Evolutionary conservation across 2,329 filamentous ascomycete genomes (phyloP).

Genomic region (Talaromyces sp.): DNA sequence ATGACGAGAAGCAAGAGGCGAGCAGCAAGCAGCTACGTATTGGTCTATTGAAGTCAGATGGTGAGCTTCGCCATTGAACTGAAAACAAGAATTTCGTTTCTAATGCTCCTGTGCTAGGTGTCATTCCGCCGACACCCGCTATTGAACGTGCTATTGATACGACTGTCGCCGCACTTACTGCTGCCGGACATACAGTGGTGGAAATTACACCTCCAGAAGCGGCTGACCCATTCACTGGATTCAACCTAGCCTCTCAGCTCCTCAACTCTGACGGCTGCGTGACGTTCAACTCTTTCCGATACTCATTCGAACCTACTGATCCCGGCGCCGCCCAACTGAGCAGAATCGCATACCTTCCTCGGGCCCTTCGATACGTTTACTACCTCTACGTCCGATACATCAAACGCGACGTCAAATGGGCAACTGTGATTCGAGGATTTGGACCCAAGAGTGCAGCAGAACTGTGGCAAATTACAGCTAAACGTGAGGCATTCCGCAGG

Average conservation of each 20-base stretch:
- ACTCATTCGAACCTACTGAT: conserved; percentile 75
- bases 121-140: conserved; percentile 82
- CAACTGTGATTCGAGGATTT: conserved; percentile 70
- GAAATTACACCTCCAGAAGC: conserved; percentile 64
- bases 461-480: conserved; percentile 76
- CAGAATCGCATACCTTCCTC: conserved; percentile 68
- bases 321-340: conserved; percentile 71
- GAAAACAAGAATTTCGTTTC: not conserved
- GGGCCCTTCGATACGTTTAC: conserved; percentile 76
- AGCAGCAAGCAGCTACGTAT: conserved; percentile 64
- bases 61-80: conserved; percentile 27
- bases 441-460: conserved; percentile 69
- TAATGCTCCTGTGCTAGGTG: conserved; percentile 44
- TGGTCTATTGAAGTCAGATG: conserved; percentile 74
- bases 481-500: conserved; percentile 73
- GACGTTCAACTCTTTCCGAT: conserved; percentile 74
- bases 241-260: conserved; percentile 73
- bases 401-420: conserved; percentile 71
- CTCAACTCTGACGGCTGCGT: conserved; percentile 80
- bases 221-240: conserved; percentile 72
- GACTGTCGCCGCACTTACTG: conserved; percentile 64
- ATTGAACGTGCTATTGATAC: conserved; percentile 72
- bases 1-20: conserved; percentile 58
- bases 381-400: conserved; percentile 88
- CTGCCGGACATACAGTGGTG: conserved; percentile 71